phyloP scores from a whole-genome alignment of 768 basidiomycete species.

The Hygrocybe coccinea region DNA sequence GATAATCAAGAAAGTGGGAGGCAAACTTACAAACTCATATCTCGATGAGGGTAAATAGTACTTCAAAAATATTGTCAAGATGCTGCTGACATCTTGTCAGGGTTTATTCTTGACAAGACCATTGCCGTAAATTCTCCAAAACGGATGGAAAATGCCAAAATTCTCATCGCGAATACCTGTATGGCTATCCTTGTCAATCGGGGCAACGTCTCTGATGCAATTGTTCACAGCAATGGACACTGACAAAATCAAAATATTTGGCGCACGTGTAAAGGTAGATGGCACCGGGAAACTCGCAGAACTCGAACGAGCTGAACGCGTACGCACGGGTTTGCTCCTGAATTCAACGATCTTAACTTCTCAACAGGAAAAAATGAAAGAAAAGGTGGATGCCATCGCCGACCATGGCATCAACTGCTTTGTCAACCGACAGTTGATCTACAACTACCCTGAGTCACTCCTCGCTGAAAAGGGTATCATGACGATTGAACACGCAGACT shows the following conservation, averaged over 20 bases:
- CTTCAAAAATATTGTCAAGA: neutral
- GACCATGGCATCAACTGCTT: conserved; percentile 94
- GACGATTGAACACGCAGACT: conserved; percentile 97
- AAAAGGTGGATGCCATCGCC: conserved; percentile 92
- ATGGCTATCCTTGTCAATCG: conserved; percentile 26
- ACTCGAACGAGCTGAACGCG: conserved; percentile 91
- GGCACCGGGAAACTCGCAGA: conserved; percentile 96
- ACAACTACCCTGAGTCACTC: conserved; percentile 97
- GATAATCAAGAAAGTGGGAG: conserved; percentile 10
- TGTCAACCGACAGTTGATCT: conserved; percentile 96
- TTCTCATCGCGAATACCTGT: conserved; percentile 98
- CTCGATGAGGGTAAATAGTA: conserved; percentile 77
- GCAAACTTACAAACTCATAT: conserved; percentile 45
- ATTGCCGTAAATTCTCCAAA: conserved; percentile 95
- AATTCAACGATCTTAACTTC: neutral
- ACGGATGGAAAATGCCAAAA: conserved; percentile 89
- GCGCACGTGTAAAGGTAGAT: conserved; percentile 93
- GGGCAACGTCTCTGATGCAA: conserved; percentile 3
- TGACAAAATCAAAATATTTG: conserved; percentile 99
- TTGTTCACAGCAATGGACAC: conserved; percentile 86
- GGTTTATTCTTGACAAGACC: conserved; percentile 95
- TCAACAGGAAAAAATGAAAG: conserved; percentile 95
- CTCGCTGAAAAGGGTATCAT: conserved; percentile 93
- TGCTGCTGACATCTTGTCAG: conserved; percentile 33
- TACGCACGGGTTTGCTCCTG: conserved; percentile 23